Percentiles rank a stretch among this genome's conserved stretches.
Conservation (phyloP, 805 yeast genomes). For the Spathaspora passalidarum region DNA sequence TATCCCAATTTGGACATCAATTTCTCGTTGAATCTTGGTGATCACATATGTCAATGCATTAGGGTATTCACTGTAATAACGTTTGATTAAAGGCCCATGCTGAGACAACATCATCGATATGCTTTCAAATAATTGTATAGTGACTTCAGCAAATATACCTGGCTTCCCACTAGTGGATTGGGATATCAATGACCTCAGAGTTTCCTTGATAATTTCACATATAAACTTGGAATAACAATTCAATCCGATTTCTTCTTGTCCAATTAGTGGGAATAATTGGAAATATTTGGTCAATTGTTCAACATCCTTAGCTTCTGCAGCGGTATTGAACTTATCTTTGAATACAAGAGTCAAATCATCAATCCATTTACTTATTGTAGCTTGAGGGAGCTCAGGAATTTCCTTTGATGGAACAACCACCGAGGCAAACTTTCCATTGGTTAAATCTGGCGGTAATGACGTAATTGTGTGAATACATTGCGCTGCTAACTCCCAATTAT, state of each 20-base stretch:
- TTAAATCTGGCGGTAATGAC: conserved; percentile 50
- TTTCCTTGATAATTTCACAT: conserved; percentile 77
- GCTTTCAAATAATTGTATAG: conserved; percentile 73
- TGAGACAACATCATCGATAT: conserved; percentile 82
- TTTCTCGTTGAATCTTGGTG: conserved; percentile 74
- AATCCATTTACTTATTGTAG: conserved; percentile 56
- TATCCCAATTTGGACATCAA: conserved; percentile 89
- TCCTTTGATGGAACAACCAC: conserved; percentile 84
- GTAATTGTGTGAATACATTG: conserved; percentile 47
- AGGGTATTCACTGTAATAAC: conserved; percentile 59
- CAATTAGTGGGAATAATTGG: conserved; percentile 83
- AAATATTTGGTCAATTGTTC: conserved; percentile 73
- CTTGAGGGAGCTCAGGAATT: conserved; percentile 73
- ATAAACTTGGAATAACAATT: conserved; percentile 82
- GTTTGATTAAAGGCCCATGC: conserved; percentile 75
- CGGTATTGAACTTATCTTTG: conserved; percentile 59
- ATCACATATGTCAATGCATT: conserved; percentile 64
- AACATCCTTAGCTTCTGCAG: conserved; percentile 65
- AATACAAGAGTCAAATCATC: conserved; percentile 56
- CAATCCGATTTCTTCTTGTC: conserved; percentile 67
- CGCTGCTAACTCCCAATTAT: conserved; percentile 80
- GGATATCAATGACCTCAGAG: conserved; percentile 65
- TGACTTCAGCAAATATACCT: conserved; percentile 57
- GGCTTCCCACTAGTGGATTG: conserved; percentile 23
- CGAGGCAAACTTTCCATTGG: conserved; percentile 66